A percentile compares a stretch with the other conserved stretches of the same genome.
These are phyloP conservation scores for Zygnema circumcarinatum DNA, from an alignment of 139 green algal species.

Conservation along the genomic window DNA sequence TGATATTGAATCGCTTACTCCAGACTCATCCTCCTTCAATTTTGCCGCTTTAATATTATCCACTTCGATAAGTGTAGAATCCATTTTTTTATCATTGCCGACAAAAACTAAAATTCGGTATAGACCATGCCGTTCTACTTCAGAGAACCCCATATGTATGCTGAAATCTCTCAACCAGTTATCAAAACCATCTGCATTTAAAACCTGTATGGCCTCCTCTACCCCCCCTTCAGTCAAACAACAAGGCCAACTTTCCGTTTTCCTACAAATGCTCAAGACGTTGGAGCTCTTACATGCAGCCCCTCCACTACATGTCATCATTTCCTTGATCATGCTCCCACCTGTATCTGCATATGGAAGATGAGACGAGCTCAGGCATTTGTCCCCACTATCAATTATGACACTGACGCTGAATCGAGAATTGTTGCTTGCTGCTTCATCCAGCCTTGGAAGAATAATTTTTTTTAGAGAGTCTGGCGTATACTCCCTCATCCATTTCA, in stretches of 20 bases:
- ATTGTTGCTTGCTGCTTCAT: neutral
- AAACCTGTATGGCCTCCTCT: neutral
- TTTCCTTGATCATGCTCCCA: neutral
- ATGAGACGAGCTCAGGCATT: too few relatives aligned
- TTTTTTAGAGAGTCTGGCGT: neutral
- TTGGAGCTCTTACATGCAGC: neutral
- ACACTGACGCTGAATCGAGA: neutral
- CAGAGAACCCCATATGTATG: neutral
- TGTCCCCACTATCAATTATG: too few relatives aligned
- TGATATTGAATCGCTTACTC: too few relatives aligned
- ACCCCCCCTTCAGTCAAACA: neutral
- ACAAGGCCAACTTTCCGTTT: neutral
- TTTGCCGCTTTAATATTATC: neutral
- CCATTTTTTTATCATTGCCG: neutral
- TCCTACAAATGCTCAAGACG: neutral
- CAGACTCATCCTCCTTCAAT: neutral
- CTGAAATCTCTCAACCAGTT: neutral
- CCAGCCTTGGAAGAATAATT: neutral
- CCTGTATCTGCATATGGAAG: too few relatives aligned
- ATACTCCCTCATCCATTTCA: neutral
- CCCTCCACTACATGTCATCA: too few relatives aligned
- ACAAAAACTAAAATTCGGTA: conserved; percentile 8
- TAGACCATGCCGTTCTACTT: neutral
- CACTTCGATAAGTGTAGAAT: neutral
- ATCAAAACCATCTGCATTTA: neutral